Conservation (phyloP, 495 filamentous ascomycete genomes). For the Hypoxylon fragiforme region DNA sequence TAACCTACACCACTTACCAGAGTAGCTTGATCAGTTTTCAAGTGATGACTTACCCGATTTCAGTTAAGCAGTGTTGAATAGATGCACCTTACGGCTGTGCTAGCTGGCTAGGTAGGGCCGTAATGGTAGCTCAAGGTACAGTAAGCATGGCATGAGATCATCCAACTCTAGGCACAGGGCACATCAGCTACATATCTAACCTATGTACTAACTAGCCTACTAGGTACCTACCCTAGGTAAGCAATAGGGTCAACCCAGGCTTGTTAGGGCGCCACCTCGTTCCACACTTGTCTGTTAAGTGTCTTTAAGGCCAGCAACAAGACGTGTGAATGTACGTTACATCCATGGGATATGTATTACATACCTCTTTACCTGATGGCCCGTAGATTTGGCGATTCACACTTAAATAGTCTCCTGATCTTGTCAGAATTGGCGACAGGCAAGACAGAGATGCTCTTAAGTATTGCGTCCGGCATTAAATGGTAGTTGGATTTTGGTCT, state of each 20-base stretch:
- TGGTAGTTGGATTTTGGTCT: conserved; percentile 1
- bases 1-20: neutral
- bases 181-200: neutral
- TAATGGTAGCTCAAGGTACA: conserved; percentile 12
- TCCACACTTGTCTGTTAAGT: too few relatives aligned
- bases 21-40: neutral
- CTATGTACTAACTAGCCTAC: too few relatives aligned
- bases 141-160: conserved; percentile 30
- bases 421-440: conserved; percentile 18
- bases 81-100: conserved; percentile 11
- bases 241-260: neutral
- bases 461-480: conserved; percentile 15
- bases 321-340: too few relatives aligned
- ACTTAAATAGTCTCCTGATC: conserved; percentile 23
- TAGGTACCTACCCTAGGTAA: too few relatives aligned
- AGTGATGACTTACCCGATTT: too few relatives aligned
- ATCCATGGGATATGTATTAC: too few relatives aligned
- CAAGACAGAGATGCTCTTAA: conserved; percentile 16
- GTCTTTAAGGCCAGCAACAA: too few relatives aligned
- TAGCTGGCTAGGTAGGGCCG: too few relatives aligned
- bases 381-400: too few relatives aligned
- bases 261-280: too few relatives aligned
- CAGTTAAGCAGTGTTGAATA: neutral
- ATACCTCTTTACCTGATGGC: too few relatives aligned
- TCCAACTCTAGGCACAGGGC: conserved; percentile 9